Base-by-base conservation (phyloP, 2,329 filamentous ascomycete genomes). In the Simplicillium aogashimaense region DNA sequence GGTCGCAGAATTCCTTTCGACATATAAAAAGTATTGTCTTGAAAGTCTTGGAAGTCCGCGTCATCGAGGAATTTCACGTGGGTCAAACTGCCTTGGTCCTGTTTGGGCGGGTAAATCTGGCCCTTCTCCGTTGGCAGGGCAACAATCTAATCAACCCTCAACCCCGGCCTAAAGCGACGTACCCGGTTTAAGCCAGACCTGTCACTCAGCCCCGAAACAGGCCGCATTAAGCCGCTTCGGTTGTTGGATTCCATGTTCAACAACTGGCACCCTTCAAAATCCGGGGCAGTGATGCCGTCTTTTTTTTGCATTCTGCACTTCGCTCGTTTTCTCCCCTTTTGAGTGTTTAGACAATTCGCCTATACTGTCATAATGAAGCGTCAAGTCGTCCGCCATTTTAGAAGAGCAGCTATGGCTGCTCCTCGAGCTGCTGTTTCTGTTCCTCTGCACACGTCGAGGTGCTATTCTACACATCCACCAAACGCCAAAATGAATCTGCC, bases 401-500 rank as follows among this genome's bases (percentile, higher is more conserved):
- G 50, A 42, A 53, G 50, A 45, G 56, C 47, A 42, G 45, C 56
- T 42, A 44, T 45, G 43, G 43, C 46, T 29, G 35, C 32, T 38
- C 16, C 38, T 32, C 11, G 29, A 4, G 32, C 38, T n/a, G 35
- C 18, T 29, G 30, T 17, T 11, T 35, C 38, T 31, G 32, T 41
- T 14, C 39, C 39, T 17, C 32, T 44, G 20, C 42, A 39, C 39
- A 39, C 36, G 15, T 41, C 42, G 28, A 48, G 56, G 31, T 56
- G 48, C 46, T 78, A 78, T 56, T 78, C 74, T 41, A 72, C 72
- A 37, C 70, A 74, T 42, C 72, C 72, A 28, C 69, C 75, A 18
- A 74, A 74, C 43, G 77, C 78, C 39, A 72, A 67, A 49, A 76
- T 98, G 41, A 98, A 98, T 60, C 64, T 87, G 36, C 86, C 89